Evolutionary conservation across 345 rosid species (phyloP).

Genomic region (Pistacia integerrima): DNA sequence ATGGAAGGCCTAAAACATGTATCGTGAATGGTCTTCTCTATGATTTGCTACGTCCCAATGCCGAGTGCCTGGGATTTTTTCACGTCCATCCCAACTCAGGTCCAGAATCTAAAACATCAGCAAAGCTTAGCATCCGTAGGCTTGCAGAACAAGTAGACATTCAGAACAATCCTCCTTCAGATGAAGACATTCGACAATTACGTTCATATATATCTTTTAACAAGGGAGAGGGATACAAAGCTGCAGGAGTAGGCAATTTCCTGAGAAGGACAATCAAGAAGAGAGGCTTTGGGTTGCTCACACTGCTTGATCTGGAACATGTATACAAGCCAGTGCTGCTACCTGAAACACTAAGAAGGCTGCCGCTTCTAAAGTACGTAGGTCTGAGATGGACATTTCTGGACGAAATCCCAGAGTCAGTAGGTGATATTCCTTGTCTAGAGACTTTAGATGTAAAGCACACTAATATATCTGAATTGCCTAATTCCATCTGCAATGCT

Average conservation of each 20-base stretch:
- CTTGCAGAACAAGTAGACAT: no score
- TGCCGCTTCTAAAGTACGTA: conserved; percentile 25
- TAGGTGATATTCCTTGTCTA: conserved; percentile 26
- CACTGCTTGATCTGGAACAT: conserved; percentile 38
- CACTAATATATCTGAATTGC: conserved; percentile 32
- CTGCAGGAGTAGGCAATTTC: conserved; percentile 23
- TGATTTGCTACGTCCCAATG: no score
- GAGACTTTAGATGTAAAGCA: conserved; percentile 47
- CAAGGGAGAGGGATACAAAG: conserved; percentile 17
- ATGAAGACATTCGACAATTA: no score
- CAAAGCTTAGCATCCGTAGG: no score
- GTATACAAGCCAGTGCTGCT: conserved; percentile 34
- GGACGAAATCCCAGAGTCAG: conserved; percentile 27
- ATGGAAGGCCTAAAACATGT: no score
- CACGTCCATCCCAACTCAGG: no score
- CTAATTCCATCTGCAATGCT: conserved; percentile 27
- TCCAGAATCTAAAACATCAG: no score
- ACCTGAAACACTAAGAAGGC: conserved; percentile 19
- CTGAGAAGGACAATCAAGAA: background rate
- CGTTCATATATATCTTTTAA: background rate
- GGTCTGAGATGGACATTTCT: conserved; percentile 37
- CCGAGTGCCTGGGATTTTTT: no score
- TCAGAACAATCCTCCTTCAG: no score
- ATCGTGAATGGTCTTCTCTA: no score
- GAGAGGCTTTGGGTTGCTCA: conserved; percentile 24